Evolutionary conservation across 1,284 basidiomycete genomes (phyloP).

Genomic region (Ustilago sp.): DNA sequence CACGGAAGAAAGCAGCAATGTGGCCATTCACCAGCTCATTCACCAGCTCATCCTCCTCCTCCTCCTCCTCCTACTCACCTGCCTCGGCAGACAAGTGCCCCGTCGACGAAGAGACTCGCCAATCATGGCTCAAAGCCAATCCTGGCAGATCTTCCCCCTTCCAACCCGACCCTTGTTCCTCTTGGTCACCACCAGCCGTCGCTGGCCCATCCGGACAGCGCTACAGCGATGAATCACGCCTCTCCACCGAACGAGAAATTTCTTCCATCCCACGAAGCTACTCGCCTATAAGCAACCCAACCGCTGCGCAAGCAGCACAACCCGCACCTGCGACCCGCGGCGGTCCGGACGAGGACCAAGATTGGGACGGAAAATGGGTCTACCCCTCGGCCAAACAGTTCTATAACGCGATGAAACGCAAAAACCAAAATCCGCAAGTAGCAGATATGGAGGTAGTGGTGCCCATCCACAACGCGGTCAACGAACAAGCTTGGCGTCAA

Average conservation of each 20-base stretch:
- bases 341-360: constrained; percentile 23
- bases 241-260: constrained; percentile 78
- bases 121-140: constrained; percentile 70
- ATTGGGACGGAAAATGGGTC: constrained; percentile 79
- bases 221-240: constrained; percentile 53
- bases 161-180: constrained; percentile 14
- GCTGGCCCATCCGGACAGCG: constrained; percentile 24
- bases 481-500: constrained; percentile 94
- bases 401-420: constrained; percentile 92
- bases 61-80: not conserved
- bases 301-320: constrained; percentile 23
- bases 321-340: constrained; percentile 15
- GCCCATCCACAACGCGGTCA: constrained; percentile 98
- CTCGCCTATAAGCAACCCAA: constrained; percentile 21
- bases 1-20: constrained; percentile 16
- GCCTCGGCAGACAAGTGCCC: constrained; percentile 75
- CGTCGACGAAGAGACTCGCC: constrained; percentile 74
- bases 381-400: constrained; percentile 99
- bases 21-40: constrained; percentile 34
- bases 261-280: constrained; percentile 84
- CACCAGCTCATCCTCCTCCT: constrained; percentile 1
- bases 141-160: constrained; percentile 33
- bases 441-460: constrained; percentile 94
- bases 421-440: constrained; percentile 76
- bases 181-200: not conserved